Base-by-base conservation (phyloP, 345 rosid genomes). In the Odontarrhena argentea region DNA sequence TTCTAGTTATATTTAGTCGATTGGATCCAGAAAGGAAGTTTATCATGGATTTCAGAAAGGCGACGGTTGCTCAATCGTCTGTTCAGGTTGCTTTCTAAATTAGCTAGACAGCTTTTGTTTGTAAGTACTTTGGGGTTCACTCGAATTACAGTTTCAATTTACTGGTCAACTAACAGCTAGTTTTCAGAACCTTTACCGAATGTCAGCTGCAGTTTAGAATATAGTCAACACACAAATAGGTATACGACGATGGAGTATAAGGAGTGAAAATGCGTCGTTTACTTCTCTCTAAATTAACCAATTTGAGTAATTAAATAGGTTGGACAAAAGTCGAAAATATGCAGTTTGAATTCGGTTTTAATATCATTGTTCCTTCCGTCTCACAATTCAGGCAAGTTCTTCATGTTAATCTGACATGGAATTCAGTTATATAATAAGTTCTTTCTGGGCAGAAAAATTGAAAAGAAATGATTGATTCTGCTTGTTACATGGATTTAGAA, bases 11-110 rank as follows among this genome's bases (percentile, higher is more conserved):
- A 40, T 94, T 94, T 76, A 91, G 92, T 77, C 86, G 99, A 51
- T 61, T 84, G 63, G 99, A 91, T 74, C 99, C 99, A 15, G 92
- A 87, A 80, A 91, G 95, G 73, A 94, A 88, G 76, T 75, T 94
- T 76, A 81, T 94, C 54, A 88, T 94, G 96, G 99, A 95, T 71
- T 91, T 80, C 78, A 87, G 97, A 75, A 94, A 94, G 85, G 92
- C 97, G 36, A 71, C 90, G 45, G 63, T 79, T 46, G 72, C 86
- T 74, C 82, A 74, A 34, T 80, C 89, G 42, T 80, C 96, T 74
- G 89, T 84, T 74, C 99, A 88, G 99, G 99, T 91, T 77, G 76
- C 60, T 74, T 65, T 66, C 49, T 55, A 15, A 32, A 65, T 51
- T 60, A 35, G 14, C 61, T 54, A 53, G 51, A 74, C 38, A 37